A percentile compares a stretch with the other conserved stretches of the same genome.
Evolutionary conservation across 768 basidiomycete species (phyloP).

Genomic region (Auricularia sp.): DNA sequence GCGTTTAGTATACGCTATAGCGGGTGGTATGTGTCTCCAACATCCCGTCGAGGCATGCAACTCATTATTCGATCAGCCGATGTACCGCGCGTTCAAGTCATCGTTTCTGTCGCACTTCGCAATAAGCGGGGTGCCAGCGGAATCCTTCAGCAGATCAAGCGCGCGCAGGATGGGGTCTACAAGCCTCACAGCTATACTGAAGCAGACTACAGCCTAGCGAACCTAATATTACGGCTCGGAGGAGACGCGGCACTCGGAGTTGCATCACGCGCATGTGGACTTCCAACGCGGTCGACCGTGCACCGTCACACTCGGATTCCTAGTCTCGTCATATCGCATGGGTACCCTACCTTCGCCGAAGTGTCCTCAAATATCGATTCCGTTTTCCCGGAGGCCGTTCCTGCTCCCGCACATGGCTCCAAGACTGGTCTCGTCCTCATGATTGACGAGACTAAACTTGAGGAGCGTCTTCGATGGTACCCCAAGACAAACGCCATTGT

Average conservation of each 20-base stretch:
- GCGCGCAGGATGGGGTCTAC: not conserved
- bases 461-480: conserved; percentile 15
- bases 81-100: conserved; percentile 11
- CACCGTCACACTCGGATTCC: not conserved
- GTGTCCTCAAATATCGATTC: not conserved
- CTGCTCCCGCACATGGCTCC: not conserved
- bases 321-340: not conserved
- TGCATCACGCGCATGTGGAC: conserved; percentile 8
- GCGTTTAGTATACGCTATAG: conserved; percentile 15
- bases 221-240: conserved; percentile 16
- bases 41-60: no score
- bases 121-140: conserved; percentile 8
- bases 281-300: not conserved
- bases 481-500: conserved; percentile 14
- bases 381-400: not conserved
- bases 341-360: not conserved
- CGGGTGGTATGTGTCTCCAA: conserved; percentile 8
- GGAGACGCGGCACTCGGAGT: conserved; percentile 13
- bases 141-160: conserved; percentile 7
- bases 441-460: conserved; percentile 17
- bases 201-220: conserved; percentile 13
- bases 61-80: conserved; percentile 6
- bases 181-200: conserved; percentile 13
- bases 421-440: conserved; percentile 9
- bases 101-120: conserved; percentile 10